phyloP scores from a whole-genome alignment of 345 rosid genomes.

The Populus nigra region DNA sequence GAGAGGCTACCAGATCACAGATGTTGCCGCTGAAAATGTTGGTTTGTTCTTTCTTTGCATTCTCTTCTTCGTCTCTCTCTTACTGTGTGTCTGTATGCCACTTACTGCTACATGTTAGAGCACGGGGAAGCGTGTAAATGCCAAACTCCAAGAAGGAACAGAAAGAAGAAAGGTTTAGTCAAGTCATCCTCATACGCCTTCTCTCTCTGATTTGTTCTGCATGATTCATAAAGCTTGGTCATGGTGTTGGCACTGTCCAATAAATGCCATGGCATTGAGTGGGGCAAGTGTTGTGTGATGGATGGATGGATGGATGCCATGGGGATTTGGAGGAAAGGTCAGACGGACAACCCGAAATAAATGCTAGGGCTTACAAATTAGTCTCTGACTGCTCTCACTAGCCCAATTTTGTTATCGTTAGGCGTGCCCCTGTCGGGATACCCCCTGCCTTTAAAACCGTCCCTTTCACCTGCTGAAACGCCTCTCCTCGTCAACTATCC shows the following conservation, averaged over 20 bases:
- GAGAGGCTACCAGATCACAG: too few species aligned
- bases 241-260: slow-evolving; percentile 55
- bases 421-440: slow-evolving; percentile 35
- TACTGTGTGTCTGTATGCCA: background rate
- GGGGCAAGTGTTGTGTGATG: slow-evolving; percentile 4
- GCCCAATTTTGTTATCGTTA: slow-evolving; percentile 1
- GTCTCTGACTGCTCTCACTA: background rate
- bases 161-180: slow-evolving; percentile 36
- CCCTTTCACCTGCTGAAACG: slow-evolving; percentile 5
- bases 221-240: slow-evolving; percentile 5
- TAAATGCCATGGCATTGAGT: slow-evolving; percentile 38
- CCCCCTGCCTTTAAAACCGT: slow-evolving; percentile 24
- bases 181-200: slow-evolving; percentile 28
- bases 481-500: background rate
- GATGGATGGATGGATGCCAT: background rate
- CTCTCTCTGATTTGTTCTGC: background rate
- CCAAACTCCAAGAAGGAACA: slow-evolving; percentile 37
- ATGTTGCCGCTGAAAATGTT: slow-evolving; percentile 7
- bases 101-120: background rate
- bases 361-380: slow-evolving; percentile 19
- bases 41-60: slow-evolving; percentile 7
- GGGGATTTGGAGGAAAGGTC: slow-evolving; percentile 16
- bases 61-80: background rate
- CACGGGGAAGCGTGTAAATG: slow-evolving; percentile 32
- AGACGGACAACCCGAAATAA: slow-evolving; percentile 42